Evolutionary conservation across 2,329 filamentous ascomycete species (phyloP), one percentile per base, ranked within the genome.

Genomic region (Mollisiaceae sp.): DNA sequence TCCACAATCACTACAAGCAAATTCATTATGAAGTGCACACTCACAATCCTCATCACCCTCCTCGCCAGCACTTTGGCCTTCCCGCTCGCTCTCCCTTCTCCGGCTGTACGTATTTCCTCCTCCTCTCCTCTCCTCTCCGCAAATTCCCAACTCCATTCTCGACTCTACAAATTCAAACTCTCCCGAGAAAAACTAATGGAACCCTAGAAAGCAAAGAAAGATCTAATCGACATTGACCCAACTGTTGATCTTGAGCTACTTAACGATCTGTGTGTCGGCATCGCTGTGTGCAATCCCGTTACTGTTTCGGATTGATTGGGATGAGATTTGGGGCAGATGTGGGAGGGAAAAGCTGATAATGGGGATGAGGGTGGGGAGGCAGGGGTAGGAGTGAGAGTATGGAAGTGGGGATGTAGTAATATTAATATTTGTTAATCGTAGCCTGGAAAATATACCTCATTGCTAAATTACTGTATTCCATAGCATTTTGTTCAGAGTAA

Each of bases 261-360:
- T n/a, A 66, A 67, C 15, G 36, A 71, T 50, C 47, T 69, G 11
- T 71, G 70, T 56, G 1, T 66, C 12, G 70, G 70, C 4, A 69
- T 71, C 50, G 65, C 68, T 0, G 62, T 66, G 0, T 71, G 70
- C 63, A 68, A 71, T 64, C 70, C 70, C 4, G 65, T 71, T n/a
- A 66, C 54, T 52, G 68, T 70, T 20, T 55, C 41, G 11, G 41
- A 64, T 35, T 54, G 20, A 11, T 32, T 18, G 50, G n/a, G n/a
- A n/a, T n/a, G n/a, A n/a, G n/a, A n/a, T n/a, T n/a, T n/a, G n/a
- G n/a, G n/a, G n/a, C n/a, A n/a, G n/a, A n/a, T n/a, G n/a, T n/a
- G n/a, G n/a, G n/a, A n/a, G n/a, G n/a, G n/a, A n/a, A n/a, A n/a
- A n/a, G n/a, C n/a, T n/a, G n/a, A n/a, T n/a, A n/a, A n/a, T n/a